These are phyloP conservation scores for Leishmania braziliensis DNA, from an alignment of 208 protist genomes.

Conservation along the genomic window DNA sequence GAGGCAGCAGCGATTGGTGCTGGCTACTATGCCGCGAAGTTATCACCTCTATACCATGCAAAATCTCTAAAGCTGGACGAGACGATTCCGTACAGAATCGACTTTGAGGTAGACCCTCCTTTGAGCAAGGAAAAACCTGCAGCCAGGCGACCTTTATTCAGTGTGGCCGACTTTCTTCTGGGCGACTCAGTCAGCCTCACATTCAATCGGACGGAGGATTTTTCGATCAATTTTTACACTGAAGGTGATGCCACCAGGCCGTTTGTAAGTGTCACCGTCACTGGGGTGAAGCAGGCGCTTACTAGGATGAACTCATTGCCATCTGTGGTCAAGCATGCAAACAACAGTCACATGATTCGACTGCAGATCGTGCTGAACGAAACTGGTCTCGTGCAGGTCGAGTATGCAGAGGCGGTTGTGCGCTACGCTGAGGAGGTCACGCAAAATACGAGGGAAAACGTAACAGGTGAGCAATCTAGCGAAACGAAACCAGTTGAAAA, in stretches of 20 bases:
- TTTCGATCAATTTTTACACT: conserved; percentile 55
- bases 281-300: conserved; percentile 51
- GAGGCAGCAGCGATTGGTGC: conserved; percentile 89
- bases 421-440: conserved; percentile 67
- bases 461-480: conserved; percentile 22
- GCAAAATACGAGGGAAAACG: conserved; percentile 33
- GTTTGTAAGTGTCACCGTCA: conserved; percentile 52
- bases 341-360: conserved; percentile 83
- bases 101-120: conserved; percentile 48
- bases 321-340: conserved; percentile 54
- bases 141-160: conserved; percentile 20
- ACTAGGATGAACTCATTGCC: conserved; percentile 41
- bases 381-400: conserved; percentile 67
- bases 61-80: conserved; percentile 77
- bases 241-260: conserved; percentile 7
- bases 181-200: conserved; percentile 64
- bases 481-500: conserved; percentile 32
- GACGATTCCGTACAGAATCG: conserved; percentile 52
- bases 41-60: conserved; percentile 77
- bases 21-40: conserved; percentile 80
- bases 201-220: conserved; percentile 78
- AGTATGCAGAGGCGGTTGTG: conserved; percentile 60
- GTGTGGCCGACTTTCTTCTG: conserved; percentile 23
- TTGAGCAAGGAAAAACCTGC: conserved; percentile 29
- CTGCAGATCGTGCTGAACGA: conserved; percentile 76